phyloP scores from a whole-genome alignment of 352 stramenopile genomes.

The Pythium chondricola region DNA sequence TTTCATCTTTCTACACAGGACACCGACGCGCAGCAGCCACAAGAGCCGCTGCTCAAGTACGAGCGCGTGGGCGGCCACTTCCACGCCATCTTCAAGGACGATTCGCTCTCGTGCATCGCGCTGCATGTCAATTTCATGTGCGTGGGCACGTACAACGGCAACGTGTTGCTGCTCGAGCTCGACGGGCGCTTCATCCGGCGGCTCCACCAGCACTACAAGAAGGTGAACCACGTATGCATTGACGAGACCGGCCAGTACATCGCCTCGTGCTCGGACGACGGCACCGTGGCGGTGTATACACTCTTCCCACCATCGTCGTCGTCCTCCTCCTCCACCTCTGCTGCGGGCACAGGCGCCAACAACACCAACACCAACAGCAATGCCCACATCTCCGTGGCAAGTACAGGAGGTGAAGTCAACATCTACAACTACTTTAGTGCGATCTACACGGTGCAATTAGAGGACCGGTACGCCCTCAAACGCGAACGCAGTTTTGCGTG shows the following conservation, averaged over 20 bases:
- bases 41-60: constrained; percentile 83
- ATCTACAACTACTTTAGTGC: constrained; percentile 88
- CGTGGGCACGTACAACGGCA: constrained; percentile 70
- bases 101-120: constrained; percentile 76
- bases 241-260: constrained; percentile 84
- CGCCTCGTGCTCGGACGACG: constrained; percentile 80
- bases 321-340: not conserved
- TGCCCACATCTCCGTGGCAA: constrained; percentile 43
- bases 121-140: constrained; percentile 79
- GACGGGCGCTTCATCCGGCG: constrained; percentile 72
- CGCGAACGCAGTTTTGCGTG: constrained; percentile 78
- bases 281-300: constrained; percentile 75
- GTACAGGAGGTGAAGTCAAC: constrained; percentile 75
- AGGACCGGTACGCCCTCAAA: constrained; percentile 75
- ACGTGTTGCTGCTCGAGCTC: constrained; percentile 74
- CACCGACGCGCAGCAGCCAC: constrained; percentile 8
- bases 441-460: constrained; percentile 73
- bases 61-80: constrained; percentile 81
- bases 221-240: constrained; percentile 81
- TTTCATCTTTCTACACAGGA: constrained; percentile 3
- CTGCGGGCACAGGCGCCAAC: constrained; percentile 19
- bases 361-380: constrained; percentile 16
- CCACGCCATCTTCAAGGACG: constrained; percentile 82
- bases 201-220: constrained; percentile 85
- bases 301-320: constrained; percentile 37